Evolutionary conservation across 73 alveolate species (phyloP).

Genomic region (Paramecium tetraurelia): DNA sequence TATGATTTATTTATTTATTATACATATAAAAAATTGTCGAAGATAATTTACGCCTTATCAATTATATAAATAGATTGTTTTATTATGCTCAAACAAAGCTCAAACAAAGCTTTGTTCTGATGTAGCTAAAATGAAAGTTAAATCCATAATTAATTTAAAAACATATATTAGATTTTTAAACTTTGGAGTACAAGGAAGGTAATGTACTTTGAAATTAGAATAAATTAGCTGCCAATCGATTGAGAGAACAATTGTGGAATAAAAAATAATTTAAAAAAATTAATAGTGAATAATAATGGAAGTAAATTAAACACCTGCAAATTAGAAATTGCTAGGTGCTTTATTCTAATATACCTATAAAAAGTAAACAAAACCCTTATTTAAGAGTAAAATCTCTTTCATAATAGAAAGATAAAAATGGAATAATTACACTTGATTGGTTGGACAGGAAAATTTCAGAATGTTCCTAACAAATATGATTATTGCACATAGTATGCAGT

Average conservation of each 20-base stretch:
- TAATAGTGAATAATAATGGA: not conserved
- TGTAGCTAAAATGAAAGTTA: not conserved
- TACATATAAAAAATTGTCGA: not conserved
- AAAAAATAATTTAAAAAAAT: not conserved
- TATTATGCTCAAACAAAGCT: not conserved
- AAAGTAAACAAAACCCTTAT: not conserved
- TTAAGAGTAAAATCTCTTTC: not conserved
- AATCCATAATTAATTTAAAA: not conserved
- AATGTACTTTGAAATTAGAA: not conserved
- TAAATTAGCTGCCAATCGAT: not conserved
- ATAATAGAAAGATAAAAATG: not conserved
- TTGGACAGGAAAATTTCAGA: not conserved
- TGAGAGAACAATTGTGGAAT: not conserved
- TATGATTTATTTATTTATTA: not conserved
- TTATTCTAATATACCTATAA: not conserved
- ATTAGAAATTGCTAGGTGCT: not conserved
- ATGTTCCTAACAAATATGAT: not conserved
- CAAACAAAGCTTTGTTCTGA: not conserved
- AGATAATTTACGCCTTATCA: not conserved
- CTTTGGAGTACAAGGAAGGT: not conserved
- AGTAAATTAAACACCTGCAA: not conserved
- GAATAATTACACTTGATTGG: not conserved
- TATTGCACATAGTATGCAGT: not conserved
- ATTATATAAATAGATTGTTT: not conserved
- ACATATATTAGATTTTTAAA: not conserved